These are phyloP conservation scores for Wickerhamiella parazyma DNA, from an alignment of 805 yeast genomes.

Conservation along the genomic window DNA sequence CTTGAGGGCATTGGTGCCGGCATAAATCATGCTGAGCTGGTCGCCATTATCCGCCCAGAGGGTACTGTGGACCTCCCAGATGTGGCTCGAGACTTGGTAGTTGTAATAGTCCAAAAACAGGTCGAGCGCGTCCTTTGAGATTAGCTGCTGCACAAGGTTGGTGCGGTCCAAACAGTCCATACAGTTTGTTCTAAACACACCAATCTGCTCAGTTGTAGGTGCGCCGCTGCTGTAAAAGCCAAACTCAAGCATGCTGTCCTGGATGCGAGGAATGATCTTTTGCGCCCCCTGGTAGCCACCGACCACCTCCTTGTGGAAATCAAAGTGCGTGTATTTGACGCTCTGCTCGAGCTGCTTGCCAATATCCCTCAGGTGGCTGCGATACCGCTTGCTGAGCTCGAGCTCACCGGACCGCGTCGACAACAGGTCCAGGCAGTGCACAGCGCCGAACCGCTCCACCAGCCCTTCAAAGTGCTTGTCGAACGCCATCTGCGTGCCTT, in stretches of 20 bases:
- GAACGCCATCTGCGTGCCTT: conserved; percentile 86
- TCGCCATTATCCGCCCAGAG: conserved; percentile 99
- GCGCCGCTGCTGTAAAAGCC: conserved; percentile 69
- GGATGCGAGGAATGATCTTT: conserved; percentile 48
- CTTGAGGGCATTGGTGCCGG: conserved; percentile 95
- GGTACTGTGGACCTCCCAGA: conserved; percentile 62
- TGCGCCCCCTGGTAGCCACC: conserved; percentile 76
- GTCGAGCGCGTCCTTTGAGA: conserved; percentile 56
- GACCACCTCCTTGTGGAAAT: conserved; percentile 88
- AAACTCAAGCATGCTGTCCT: conserved; percentile 56
- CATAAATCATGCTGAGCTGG: conserved; percentile 85
- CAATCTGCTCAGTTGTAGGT: conserved; percentile 64
- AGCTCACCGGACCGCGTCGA: conserved; percentile 70
- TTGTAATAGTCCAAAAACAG: conserved; percentile 32
- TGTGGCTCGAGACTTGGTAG: conserved; percentile 33
- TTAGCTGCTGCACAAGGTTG: conserved; percentile 63
- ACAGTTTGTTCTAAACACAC: conserved; percentile 87
- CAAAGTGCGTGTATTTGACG: conserved; percentile 66
- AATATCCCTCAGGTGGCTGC: conserved; percentile 39
- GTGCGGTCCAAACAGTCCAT: conserved; percentile 92
- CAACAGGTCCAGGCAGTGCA: conserved; percentile 77
- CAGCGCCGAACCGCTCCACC: conserved; percentile 65
- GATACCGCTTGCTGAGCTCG: conserved; percentile 54
- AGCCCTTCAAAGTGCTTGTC: conserved; percentile 64
- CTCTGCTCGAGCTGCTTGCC: conserved; percentile 19